phyloP scores from a whole-genome alignment of 495 filamentous ascomycete species.

The Tuber indicum region DNA sequence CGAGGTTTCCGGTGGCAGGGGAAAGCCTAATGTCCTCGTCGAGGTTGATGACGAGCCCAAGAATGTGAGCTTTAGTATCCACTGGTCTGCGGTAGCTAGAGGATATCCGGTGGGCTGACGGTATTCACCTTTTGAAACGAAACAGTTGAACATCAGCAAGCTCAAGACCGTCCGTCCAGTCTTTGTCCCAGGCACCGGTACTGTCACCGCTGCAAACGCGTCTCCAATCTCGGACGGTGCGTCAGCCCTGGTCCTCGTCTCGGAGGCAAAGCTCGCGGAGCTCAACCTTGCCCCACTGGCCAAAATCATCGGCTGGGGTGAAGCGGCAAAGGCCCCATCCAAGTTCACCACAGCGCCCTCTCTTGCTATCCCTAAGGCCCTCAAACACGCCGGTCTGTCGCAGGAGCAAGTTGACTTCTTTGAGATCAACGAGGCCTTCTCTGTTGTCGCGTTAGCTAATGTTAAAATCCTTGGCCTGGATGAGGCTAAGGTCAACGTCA shows the following conservation, averaged over 20 bases:
- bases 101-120: constrained; percentile 2
- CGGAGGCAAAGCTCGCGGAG: constrained; percentile 79
- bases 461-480: constrained; percentile 74
- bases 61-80: constrained; percentile 53
- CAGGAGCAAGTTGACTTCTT: constrained; percentile 77
- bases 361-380: constrained; percentile 92
- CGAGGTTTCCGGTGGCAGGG: constrained; percentile 76
- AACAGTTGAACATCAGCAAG: constrained; percentile 81
- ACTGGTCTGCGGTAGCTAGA: neutral
- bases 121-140: neutral
- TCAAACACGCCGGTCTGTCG: constrained; percentile 78
- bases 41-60: constrained; percentile 91
- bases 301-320: constrained; percentile 94
- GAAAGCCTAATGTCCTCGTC: constrained; percentile 76
- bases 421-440: constrained; percentile 99
- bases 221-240: constrained; percentile 93
- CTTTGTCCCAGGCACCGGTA: constrained; percentile 75
- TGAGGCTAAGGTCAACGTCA: constrained; percentile 87
- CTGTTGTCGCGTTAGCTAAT: constrained; percentile 91
- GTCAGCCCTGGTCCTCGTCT: constrained; percentile 81
- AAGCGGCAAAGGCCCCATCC: constrained; percentile 79
- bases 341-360: constrained; percentile 95
- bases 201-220: constrained; percentile 95
- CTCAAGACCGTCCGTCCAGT: constrained; percentile 74
- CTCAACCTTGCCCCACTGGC: constrained; percentile 83